These are phyloP conservation scores for Citrus hindsii DNA, from an alignment of 345 rosid species.

Conservation along the genomic window DNA sequence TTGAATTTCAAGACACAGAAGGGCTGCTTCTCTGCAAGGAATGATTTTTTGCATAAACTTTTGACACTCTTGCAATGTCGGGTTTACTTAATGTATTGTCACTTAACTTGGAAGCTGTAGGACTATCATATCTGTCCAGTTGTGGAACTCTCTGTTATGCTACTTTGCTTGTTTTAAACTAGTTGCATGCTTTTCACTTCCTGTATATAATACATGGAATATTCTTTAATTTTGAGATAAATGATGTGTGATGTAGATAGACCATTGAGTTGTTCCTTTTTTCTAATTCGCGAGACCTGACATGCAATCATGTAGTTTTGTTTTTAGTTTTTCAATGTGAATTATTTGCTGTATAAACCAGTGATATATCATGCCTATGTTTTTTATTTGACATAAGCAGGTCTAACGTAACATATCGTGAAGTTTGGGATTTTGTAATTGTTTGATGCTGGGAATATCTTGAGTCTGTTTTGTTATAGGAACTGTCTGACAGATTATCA, in stretches of 20 bases:
- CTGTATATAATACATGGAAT: neutral
- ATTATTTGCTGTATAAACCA: neutral
- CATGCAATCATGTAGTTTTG: neutral
- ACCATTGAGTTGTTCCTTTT: neutral
- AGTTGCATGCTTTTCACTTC: neutral
- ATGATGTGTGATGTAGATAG: neutral
- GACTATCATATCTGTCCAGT: neutral
- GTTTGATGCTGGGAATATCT: neutral
- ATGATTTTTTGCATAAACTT: conserved; percentile 52
- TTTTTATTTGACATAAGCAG: neutral
- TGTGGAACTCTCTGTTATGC: neutral
- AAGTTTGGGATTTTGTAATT: neutral
- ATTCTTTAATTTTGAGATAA: neutral
- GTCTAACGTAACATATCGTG: too few relatives aligned
- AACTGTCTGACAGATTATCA: neutral
- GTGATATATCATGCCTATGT: neutral
- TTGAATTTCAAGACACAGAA: conserved; percentile 36
- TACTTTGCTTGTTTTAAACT: neutral
- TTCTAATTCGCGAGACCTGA: neutral
- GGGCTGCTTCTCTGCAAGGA: conserved; percentile 41
- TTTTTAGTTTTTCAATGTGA: neutral
- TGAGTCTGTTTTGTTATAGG: neutral
- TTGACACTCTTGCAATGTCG: conserved; percentile 75
- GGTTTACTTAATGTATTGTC: conserved; percentile 80
- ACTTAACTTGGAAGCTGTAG: conserved; percentile 10